Evolutionary conservation across 805 yeast species (phyloP), one percentile per base, ranked within the genome.

Genomic region (Metschnikowia proteae): DNA sequence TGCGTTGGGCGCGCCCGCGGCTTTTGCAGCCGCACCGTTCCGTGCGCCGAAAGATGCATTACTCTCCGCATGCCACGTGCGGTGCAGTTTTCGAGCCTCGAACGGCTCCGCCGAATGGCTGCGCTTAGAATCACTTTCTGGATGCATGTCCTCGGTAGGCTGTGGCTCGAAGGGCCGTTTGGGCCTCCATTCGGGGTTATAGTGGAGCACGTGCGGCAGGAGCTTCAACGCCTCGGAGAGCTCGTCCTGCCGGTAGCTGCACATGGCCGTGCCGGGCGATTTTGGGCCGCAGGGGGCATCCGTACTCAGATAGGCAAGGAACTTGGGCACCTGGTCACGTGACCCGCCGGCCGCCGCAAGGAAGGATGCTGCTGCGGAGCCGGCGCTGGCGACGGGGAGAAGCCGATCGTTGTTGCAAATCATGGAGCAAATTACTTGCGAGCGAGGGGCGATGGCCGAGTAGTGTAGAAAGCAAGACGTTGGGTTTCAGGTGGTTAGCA

Each of bases 401-500:
- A 40, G 17, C 13, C 43, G 43, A 10, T 40, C 43, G 23, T 40
- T n/a, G 29, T 40, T 40, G 43, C 43, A 40, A 32, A 40, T 8
- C 43, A 40, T 40, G 6, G n/a, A 17, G 17, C 17, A 17, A 17
- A 2, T 17, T 17, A 17, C 17, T 17, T 17, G 17, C 17, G 17
- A 17, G 17, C 17, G 17, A 17, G 17, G 17, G 17, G 1, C 17
- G 17, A 17, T 1, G 17, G 17, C 17, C 17, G 17, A 17, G 17
- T 17, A 17, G 2, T 17, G 2, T 17, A 17, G 17, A 17, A 17
- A 17, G 17, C 17, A 17, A 17, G 17, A 17, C 2, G 17, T 17
- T 17, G 17, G 17, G 17, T 17, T 17, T 17, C 17, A 17, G 17
- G 17, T 17, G 17, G 2, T 17, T 17, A 17, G 17, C 17, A 17